A percentile compares a stretch with the other conserved stretches of the same genome.
Conservation (phyloP, 2,329 filamentous ascomycete genomes). For the Phialophora verrucosa region DNA sequence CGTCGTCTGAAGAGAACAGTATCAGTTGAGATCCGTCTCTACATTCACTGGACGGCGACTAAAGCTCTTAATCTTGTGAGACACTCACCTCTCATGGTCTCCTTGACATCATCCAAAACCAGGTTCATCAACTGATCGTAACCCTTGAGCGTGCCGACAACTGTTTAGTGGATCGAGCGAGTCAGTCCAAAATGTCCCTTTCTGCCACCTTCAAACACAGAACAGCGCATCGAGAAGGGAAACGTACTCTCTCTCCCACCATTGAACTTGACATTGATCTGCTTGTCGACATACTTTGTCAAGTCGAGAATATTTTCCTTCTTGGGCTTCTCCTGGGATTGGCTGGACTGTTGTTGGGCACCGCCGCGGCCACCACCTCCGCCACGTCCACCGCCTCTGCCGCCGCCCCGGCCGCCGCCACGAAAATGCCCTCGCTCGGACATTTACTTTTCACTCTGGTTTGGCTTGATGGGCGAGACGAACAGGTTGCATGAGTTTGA, state of each 20-base stretch:
- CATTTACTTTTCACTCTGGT: constrained; percentile 40
- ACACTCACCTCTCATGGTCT: constrained; percentile 79
- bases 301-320: constrained; percentile 99
- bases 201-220: not conserved
- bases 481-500: constrained; percentile 3
- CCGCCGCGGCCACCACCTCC: constrained; percentile 53
- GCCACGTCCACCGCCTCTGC: constrained; percentile 46
- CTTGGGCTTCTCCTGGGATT: constrained; percentile 77
- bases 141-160: constrained; percentile 87
- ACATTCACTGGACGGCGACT: not conserved
- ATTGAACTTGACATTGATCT: constrained; percentile 94
- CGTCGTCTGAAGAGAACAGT: constrained; percentile 70
- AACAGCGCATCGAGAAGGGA: not conserved
- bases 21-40: not conserved
- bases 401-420: constrained; percentile 57
- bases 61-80: not conserved
- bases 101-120: constrained; percentile 91
- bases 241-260: constrained; percentile 83
- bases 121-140: constrained; percentile 98
- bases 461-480: not conserved
- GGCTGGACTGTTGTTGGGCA: constrained; percentile 53
- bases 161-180: constrained; percentile 54
- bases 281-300: constrained; percentile 95
- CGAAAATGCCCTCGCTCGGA: constrained; percentile 60
- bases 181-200: constrained; percentile 7